Base-by-base conservation (phyloP, 148 eudicot genomes). In the Vaccinium darrowii region DNA sequence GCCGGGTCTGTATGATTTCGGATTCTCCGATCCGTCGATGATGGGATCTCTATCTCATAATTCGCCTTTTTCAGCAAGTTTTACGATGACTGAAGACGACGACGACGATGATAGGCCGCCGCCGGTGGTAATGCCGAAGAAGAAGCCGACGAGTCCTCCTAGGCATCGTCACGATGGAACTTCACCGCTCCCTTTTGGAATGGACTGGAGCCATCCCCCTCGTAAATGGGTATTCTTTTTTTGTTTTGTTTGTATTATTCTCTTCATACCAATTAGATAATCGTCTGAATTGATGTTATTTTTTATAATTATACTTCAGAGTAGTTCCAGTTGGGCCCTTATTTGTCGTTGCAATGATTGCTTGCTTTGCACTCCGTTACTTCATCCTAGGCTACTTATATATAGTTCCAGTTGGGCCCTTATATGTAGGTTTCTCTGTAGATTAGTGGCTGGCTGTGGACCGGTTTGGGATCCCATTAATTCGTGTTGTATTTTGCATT, bases 121-220 rank as follows among this genome's bases (percentile, higher is more conserved):
- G 5, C 27, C 49, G 18, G 51, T 69, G 62, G 52, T 10, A 49
- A n/a, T 43, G 76, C 50, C 56, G 23, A 81, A 63, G 84, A 83
- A 65, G 74, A 82, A 65, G 74, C 86, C 30, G 33, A 19, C 27
- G 50, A 84, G 82, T 53, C 92, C 91, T 16, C 91, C 89, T 23
- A 83, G 84, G 51, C 92, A 89, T 57, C 95, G 98, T 56, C 95
- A 94, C 85, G 98, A 96, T 81, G 98, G 98, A 16, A 90, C 94
- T 69, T 96, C 98, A 11, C 98, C 98, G 10, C 89, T 96, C 25
- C 98, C 98, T 76, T 88, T 94, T 84, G 98, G 98, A 65, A 96
- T 96, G 98, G 98, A 96, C 80, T 96, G 98, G 98, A 91, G 93
- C 82, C 93, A 91, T 19, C 94, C 98, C 62, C 98, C 98, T 82